Conservation (phyloP, 768 basidiomycete genomes). For the Serendipita sp. region DNA sequence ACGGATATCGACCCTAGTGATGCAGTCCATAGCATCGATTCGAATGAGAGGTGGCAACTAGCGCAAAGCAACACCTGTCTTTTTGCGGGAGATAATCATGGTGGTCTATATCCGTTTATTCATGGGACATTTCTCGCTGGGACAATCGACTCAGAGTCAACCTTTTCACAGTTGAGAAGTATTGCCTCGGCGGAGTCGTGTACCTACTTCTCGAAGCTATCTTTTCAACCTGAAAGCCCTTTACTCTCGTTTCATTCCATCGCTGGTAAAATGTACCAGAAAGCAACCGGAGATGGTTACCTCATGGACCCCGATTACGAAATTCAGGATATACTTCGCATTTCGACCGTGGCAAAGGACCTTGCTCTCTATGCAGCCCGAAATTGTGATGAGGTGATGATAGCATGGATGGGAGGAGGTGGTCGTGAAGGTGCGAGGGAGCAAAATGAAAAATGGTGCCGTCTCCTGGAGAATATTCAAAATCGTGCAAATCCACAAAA, state of each 20-base stretch:
- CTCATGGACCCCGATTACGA: neutral
- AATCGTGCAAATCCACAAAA: neutral
- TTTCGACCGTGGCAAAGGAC: neutral
- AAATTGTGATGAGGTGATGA: neutral
- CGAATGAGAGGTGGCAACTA: neutral
- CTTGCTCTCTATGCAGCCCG: neutral
- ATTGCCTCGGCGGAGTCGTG: neutral
- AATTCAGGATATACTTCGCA: neutral
- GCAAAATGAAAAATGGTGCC: neutral
- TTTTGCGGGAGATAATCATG: neutral
- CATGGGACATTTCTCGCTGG: neutral
- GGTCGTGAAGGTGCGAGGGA: neutral
- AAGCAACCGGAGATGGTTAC: neutral
- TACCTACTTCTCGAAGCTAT: conserved; percentile 2
- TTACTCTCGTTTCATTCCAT: neutral
- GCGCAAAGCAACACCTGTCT: conserved; percentile 1
- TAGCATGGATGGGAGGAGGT: conserved; percentile 1
- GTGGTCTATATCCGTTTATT: neutral
- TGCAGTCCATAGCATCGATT: neutral
- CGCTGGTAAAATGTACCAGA: neutral
- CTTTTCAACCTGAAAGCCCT: neutral
- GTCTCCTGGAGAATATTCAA: neutral
- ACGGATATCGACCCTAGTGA: neutral
- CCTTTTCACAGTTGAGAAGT: neutral
- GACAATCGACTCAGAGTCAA: neutral